Evolutionary conservation across 495 filamentous ascomycete species (phyloP).

Genomic region (Venustampulla echinocandica): DNA sequence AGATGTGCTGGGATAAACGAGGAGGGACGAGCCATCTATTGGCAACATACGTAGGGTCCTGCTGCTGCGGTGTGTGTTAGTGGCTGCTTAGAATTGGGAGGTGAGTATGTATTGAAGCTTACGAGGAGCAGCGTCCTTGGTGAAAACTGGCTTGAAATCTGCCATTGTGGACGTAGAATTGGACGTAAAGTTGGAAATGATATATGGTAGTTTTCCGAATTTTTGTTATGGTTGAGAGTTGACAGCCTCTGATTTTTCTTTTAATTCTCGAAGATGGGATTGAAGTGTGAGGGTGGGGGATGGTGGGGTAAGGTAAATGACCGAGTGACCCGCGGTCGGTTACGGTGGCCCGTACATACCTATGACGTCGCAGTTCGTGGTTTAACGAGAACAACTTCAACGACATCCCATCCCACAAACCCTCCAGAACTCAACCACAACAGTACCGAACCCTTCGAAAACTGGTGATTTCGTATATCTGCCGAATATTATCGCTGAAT

Average conservation of each 20-base stretch:
- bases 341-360: not conserved
- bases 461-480: not conserved
- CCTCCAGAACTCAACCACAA: conserved; percentile 14
- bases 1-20: not conserved
- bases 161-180: conserved; percentile 14
- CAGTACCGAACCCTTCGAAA: not conserved
- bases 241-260: not conserved
- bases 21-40: conserved; percentile 1
- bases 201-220: not conserved
- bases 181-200: not conserved
- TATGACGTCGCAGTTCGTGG: not conserved
- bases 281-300: not conserved
- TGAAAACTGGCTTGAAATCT: conserved; percentile 33
- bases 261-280: not conserved
- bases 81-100: too few species aligned
- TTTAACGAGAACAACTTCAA: conserved; percentile 9
- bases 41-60: conserved; percentile 43
- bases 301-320: not conserved
- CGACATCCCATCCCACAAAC: conserved; percentile 12
- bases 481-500: conserved; percentile 10
- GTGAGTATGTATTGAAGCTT: conserved; percentile 26
- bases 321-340: not conserved
- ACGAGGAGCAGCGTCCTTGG: conserved; percentile 47
- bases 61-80: conserved; percentile 30
- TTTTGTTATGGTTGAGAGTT: not conserved